Evolutionary conservation across 1,139 yeast species (phyloP).

Genomic region (Saccharomycopsis crataegensis): DNA sequence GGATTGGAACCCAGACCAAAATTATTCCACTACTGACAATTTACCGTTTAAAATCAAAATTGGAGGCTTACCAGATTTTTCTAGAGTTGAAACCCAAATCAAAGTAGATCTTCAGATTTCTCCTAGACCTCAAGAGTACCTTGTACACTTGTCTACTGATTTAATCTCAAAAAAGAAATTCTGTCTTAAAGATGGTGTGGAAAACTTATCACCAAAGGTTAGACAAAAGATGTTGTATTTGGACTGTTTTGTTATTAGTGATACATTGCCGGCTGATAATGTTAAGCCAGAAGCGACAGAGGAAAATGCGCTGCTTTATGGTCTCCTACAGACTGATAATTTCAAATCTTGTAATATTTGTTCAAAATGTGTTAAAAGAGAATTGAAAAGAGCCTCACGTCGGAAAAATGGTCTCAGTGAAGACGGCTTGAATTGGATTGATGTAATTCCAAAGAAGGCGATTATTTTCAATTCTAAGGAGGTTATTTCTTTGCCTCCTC

Average conservation of each 20-base stretch:
- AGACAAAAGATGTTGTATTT: slow-evolving; percentile 48
- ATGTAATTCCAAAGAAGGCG: slow-evolving; percentile 67
- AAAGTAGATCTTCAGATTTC: slow-evolving; percentile 59
- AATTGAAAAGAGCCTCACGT: slow-evolving; percentile 87
- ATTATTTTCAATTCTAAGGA: slow-evolving; percentile 89
- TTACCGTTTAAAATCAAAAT: slow-evolving; percentile 56
- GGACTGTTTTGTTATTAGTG: slow-evolving; percentile 62
- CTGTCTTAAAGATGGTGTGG: slow-evolving; percentile 46
- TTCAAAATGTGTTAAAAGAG: slow-evolving; percentile 81
- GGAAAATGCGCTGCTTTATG: slow-evolving; percentile 1
- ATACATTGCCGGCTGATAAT: slow-evolving; percentile 16
- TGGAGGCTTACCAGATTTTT: slow-evolving; percentile 61
- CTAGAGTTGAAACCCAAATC: slow-evolving; percentile 94
- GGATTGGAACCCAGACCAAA: slow-evolving; percentile 14
- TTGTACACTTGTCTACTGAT: slow-evolving; percentile 77
- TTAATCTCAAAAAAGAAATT: slow-evolving; percentile 81
- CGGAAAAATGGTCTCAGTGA: slow-evolving; percentile 60
- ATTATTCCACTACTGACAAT: slow-evolving; percentile 24
- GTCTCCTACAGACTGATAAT: slow-evolving; percentile 30
- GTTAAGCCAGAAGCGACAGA: slow-evolving; percentile 20
- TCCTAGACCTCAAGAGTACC: slow-evolving; percentile 66
- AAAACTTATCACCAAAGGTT: slow-evolving; percentile 35
- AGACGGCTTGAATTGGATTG: slow-evolving; percentile 74
- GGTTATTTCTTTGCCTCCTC: slow-evolving; percentile 67
- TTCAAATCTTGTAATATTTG: slow-evolving; percentile 67